Evolutionary conservation across 345 rosid genomes (phyloP).

Genomic region (Capsella bursapastoris): DNA sequence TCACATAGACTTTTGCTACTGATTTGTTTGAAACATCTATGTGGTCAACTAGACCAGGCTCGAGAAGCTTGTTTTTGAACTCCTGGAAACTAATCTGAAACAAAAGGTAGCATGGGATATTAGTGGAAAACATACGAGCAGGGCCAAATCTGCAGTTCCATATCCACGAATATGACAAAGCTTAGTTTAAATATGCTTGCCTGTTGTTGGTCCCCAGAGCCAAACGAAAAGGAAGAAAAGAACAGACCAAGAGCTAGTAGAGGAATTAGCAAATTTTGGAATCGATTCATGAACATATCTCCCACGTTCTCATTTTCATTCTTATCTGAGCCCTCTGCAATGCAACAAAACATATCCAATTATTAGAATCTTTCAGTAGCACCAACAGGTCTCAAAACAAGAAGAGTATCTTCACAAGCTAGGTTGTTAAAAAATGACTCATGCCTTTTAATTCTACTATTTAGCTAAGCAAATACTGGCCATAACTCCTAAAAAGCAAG

Average conservation of each 20-base stretch:
- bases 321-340: conserved; percentile 74
- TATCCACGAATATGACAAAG: conserved; percentile 13
- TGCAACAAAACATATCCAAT: conserved; percentile 26
- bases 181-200: conserved; percentile 45
- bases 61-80: conserved; percentile 93
- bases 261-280: conserved; percentile 60
- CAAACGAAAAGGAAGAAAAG: conserved; percentile 54
- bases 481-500: background rate
- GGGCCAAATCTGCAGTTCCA: background rate
- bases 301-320: conserved; percentile 57
- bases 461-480: background rate
- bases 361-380: conserved; percentile 16
- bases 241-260: conserved; percentile 61
- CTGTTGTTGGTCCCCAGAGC: conserved; percentile 64
- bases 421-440: background rate
- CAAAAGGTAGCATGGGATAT: background rate
- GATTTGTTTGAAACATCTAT: conserved; percentile 87
- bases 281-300: conserved; percentile 53
- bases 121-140: conserved; percentile 7
- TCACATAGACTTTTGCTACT: conserved; percentile 89
- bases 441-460: background rate
- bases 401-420: background rate
- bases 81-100: conserved; percentile 96
- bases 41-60: conserved; percentile 92
- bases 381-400: conserved; percentile 4